Conservation (phyloP, 2,329 filamentous ascomycete species). For the Colletotrichum tropicale region DNA sequence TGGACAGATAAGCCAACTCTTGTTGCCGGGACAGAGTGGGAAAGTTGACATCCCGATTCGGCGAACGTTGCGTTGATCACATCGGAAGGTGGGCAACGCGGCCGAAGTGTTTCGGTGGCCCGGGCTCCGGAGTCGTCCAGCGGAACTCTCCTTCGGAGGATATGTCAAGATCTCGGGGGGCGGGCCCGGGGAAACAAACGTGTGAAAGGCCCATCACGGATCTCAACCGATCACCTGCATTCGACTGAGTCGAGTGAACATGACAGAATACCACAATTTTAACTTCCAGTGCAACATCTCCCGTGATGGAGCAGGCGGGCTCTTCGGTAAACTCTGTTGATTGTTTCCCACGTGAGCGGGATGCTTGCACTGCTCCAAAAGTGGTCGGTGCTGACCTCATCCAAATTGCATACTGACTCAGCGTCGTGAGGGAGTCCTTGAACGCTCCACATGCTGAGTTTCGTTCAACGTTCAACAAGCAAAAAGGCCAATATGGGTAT, state of each 20-base stretch:
- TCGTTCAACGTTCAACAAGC: neutral
- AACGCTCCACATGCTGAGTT: neutral
- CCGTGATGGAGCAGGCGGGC: neutral
- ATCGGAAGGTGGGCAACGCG: neutral
- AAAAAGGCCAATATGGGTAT: rapidly evolving
- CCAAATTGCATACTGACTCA: neutral
- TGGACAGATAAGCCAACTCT: neutral
- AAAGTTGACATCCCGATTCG: neutral
- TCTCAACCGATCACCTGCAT: neutral
- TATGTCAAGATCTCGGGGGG: neutral
- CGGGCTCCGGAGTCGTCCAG: neutral
- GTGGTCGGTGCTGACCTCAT: neutral
- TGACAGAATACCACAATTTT: neutral
- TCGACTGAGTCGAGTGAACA: neutral
- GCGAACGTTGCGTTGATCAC: neutral
- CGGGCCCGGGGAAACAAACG: neutral
- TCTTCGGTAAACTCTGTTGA: neutral
- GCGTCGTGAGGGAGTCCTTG: neutral
- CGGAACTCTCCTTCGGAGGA: neutral
- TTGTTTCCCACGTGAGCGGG: neutral
- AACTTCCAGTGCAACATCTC: neutral
- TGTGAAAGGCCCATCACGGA: neutral
- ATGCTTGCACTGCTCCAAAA: neutral
- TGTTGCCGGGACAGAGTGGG: neutral
- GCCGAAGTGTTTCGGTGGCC: neutral